Conservation (phyloP, 2,329 filamentous ascomycete species). For the Capronia americana region DNA sequence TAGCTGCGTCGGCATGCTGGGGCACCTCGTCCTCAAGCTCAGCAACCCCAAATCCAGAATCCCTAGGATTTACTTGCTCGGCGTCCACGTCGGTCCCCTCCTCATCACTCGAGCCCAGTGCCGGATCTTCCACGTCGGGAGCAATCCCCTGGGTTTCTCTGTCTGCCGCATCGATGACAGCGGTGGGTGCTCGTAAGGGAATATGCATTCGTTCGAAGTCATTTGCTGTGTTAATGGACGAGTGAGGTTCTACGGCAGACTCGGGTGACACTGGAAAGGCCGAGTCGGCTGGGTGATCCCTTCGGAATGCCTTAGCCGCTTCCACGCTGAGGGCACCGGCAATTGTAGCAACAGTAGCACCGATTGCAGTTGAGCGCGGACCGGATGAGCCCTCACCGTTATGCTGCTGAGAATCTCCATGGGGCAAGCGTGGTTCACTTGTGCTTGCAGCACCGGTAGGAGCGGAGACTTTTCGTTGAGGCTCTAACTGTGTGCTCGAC, state of each 20-base stretch:
- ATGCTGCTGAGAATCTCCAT: not conserved
- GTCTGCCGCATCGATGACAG: not conserved
- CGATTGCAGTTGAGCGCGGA: constrained; percentile 24
- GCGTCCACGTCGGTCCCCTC: constrained; percentile 1
- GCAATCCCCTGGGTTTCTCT: constrained; percentile 8
- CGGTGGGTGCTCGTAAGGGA: not conserved
- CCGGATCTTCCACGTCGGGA: constrained; percentile 26
- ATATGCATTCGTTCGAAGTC: constrained; percentile 13
- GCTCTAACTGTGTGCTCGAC: constrained; percentile 5
- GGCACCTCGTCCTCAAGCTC: constrained; percentile 17
- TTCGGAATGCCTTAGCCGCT: constrained; percentile 30
- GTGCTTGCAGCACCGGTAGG: not conserved
- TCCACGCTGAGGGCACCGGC: constrained; percentile 39
- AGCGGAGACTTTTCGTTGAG: not conserved
- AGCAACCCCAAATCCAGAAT: constrained; percentile 33
- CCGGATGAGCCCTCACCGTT: constrained; percentile 1
- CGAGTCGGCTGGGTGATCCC: constrained; percentile 17
- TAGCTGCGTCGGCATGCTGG: constrained; percentile 10
- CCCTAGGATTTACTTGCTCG: constrained; percentile 22
- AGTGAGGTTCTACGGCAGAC: constrained; percentile 2
- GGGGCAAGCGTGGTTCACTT: not conserved
- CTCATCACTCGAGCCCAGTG: constrained; percentile 27
- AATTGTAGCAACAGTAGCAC: constrained; percentile 37
- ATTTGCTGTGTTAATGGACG: constrained; percentile 17
- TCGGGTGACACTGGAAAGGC: constrained; percentile 3